Evolutionary conservation across 192 early-diverging fungal genomes (phyloP).

Genomic region (Pilaira anomala): DNA sequence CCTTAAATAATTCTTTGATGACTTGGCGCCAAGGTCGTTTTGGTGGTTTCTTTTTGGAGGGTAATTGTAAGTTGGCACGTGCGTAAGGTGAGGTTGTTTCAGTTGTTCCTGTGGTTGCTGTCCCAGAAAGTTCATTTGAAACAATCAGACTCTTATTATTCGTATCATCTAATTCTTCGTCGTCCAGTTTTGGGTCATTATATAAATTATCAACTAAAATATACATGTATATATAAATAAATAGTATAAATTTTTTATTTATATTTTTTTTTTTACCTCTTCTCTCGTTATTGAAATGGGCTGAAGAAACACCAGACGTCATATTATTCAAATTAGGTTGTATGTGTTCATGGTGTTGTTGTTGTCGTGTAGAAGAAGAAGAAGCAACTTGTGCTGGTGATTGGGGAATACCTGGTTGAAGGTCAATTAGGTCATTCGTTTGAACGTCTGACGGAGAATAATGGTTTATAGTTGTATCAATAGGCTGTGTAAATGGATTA

Average conservation of each 20-base stretch:
- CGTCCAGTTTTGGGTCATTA: constrained; percentile 3
- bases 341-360: neutral
- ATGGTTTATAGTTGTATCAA: constrained; percentile 1
- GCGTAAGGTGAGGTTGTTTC: neutral
- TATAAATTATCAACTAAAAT: neutral
- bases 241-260: too few species aligned
- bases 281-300: constrained; percentile 2
- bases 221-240: neutral
- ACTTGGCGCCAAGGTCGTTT: neutral
- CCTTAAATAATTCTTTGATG: too few species aligned
- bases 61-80: constrained; percentile 6
- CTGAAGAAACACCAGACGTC: neutral
- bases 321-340: neutral
- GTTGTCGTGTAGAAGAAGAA: constrained; percentile 7
- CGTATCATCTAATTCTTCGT: neutral
- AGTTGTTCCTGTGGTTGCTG: neutral
- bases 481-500: too few species aligned
- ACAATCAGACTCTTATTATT: neutral
- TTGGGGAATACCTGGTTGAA: constrained; percentile 8
- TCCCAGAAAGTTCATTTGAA: neutral
- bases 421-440: constrained; percentile 12
- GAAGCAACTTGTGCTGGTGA: neutral
- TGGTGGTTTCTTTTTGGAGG: constrained; percentile 1
- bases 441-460: constrained; percentile 14
- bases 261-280: constrained; percentile 10